Base-by-base conservation (phyloP, 2,329 filamentous ascomycete genomes). In the Exophiala sideris region DNA sequence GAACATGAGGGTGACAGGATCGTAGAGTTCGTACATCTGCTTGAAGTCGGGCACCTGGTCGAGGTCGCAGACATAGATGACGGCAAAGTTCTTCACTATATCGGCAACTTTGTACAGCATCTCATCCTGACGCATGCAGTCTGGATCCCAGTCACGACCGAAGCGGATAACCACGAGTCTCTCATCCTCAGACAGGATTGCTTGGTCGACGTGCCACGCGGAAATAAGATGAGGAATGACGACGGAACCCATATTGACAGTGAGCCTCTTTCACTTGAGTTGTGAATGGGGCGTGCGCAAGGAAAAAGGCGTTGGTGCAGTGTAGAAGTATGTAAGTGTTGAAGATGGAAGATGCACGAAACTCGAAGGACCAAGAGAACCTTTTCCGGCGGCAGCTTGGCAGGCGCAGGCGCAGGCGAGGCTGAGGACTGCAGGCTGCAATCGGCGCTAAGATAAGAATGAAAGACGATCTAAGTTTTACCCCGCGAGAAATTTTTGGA, bases 181-280 rank as follows among this genome's bases (percentile, higher is more conserved):
- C 68, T 97, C 92, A 69, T 96, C 90, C 75, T 97, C 91, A 40
- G 80, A 82, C 68, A 89, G 85, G 68, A 96, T 96, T 60, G 91
- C 91, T 75, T 97, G 91, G 78, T 97, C 94, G 68, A 99, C 94
- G 73, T 99, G 94, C 94, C 92, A 99, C 71, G 89, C 94, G 39
- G 88, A 91, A 64, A 83, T 83, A 44, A 99, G 82, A 73, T 97
- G 92, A 42, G 92, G 92, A 49, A 99, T 84, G 20, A 62, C 60
- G 21, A 62, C 60, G 36, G 60, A 62, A 47, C 60, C 60, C 60
- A 64, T 64, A 33, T 7, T 59, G 29, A 21, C 21, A 42, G 11
- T 2, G 6, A 20, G 38, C 11, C 20, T 12, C 21, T 20, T 21
- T 44, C 8, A 8, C 24, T 29, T 29, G 5, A 8, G 24, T 5